Evolutionary conservation across 306 rosid genomes (phyloP).

Genomic region (Trifolium fragiferum): DNA sequence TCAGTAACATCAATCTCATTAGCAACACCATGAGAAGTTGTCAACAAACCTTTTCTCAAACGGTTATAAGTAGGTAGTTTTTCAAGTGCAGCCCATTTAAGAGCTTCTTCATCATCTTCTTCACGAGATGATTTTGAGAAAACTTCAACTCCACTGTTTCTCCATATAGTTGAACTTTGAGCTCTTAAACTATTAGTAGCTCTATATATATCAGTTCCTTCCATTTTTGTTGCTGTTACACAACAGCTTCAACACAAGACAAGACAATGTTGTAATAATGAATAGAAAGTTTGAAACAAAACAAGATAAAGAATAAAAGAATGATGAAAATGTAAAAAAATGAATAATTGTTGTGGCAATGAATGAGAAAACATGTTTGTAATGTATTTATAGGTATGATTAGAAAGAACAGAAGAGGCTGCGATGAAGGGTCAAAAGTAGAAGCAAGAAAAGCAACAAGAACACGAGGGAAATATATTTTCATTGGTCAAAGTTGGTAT

Average conservation of each 20-base stretch:
- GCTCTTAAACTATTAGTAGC: constrained; percentile 46
- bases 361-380: background rate
- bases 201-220: constrained; percentile 51
- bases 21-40: constrained; percentile 52
- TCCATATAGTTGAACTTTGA: constrained; percentile 56
- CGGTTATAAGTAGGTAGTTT: constrained; percentile 83
- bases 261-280: background rate
- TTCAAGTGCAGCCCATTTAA: constrained; percentile 78
- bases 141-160: constrained; percentile 51
- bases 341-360: background rate
- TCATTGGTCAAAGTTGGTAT: background rate
- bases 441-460: background rate
- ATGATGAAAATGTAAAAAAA: background rate
- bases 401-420: background rate
- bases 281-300: background rate
- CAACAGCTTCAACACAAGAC: background rate
- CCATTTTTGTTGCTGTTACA: constrained; percentile 45
- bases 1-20: constrained; percentile 60
- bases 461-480: background rate
- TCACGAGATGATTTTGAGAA: constrained; percentile 59
- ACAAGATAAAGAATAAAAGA: constrained; percentile 22
- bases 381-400: background rate
- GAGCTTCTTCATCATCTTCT: constrained; percentile 82
- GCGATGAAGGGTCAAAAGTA: background rate
- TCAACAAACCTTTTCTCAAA: constrained; percentile 66